Percentiles rank a stretch among this genome's conserved stretches.
phyloP scores from a whole-genome alignment of 345 rosid species.

The Atalantia buxifolia region DNA sequence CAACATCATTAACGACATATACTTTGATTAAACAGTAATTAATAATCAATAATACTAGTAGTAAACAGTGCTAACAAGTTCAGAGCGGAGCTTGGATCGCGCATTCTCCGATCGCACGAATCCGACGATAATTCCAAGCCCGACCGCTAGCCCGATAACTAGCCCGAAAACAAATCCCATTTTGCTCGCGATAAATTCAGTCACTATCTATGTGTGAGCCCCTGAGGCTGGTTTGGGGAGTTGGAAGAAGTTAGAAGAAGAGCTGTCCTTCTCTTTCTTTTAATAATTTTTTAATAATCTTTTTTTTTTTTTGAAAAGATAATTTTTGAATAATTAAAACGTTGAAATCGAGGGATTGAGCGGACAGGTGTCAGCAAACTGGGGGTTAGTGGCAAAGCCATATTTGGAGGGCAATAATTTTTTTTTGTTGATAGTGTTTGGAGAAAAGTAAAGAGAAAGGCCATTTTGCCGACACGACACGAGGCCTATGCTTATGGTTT shows the following conservation, averaged over 20 bases:
- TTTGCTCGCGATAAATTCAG: slow-evolving; percentile 13
- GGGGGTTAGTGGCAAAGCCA: background rate
- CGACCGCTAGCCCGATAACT: slow-evolving; percentile 59
- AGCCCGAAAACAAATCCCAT: slow-evolving; percentile 74
- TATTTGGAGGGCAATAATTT: background rate
- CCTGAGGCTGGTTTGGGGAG: slow-evolving; percentile 14
- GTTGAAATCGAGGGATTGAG: background rate
- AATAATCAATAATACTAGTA: background rate
- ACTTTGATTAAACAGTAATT: too few relatives aligned
- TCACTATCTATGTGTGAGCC: too few relatives aligned
- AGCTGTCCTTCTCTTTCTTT: background rate
- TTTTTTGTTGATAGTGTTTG: too few relatives aligned
- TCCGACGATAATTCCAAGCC: slow-evolving; percentile 64
- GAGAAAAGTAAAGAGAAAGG: background rate
- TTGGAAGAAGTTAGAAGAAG: background rate
- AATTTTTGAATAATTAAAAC: background rate
- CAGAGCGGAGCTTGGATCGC: slow-evolving; percentile 78
- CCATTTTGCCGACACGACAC: background rate
- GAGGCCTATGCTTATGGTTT: too few relatives aligned
- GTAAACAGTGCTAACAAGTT: slow-evolving; percentile 54
- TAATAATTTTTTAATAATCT: too few relatives aligned
- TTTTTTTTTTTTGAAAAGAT: background rate
- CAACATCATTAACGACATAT: background rate
- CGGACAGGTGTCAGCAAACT: background rate
- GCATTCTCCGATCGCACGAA: slow-evolving; percentile 76